These are phyloP conservation scores for Brassica incana DNA, from an alignment of 345 rosid genomes.

Conservation along the genomic window DNA sequence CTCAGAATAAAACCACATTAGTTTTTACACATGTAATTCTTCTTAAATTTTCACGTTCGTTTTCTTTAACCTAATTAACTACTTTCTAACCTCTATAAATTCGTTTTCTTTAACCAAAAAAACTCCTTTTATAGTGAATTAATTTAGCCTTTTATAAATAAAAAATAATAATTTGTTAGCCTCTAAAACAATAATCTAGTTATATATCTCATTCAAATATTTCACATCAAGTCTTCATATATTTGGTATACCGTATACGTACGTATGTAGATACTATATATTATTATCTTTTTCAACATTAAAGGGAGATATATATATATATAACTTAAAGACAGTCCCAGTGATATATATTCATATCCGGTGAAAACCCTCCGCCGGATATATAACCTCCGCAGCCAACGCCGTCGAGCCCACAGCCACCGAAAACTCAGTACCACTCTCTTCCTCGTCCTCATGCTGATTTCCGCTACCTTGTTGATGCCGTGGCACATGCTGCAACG, in stretches of 20 bases:
- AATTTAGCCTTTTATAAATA: neutral
- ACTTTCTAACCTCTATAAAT: neutral
- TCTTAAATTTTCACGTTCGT: too few relatives aligned
- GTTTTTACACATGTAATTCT: too few relatives aligned
- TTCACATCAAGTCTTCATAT: neutral
- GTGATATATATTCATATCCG: constrained; percentile 36
- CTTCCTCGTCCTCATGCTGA: constrained; percentile 67
- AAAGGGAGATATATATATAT: neutral
- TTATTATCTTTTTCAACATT: neutral
- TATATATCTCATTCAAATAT: neutral
- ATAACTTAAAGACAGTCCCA: neutral
- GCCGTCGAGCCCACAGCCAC: constrained; percentile 26
- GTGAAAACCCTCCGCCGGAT: constrained; percentile 46
- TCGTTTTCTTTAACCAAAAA: too few relatives aligned
- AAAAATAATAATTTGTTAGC: too few relatives aligned
- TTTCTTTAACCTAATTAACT: neutral
- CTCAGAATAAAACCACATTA: too few relatives aligned
- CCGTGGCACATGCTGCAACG: constrained; percentile 39
- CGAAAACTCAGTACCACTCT: constrained; percentile 53
- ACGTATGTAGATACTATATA: neutral
- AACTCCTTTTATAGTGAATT: neutral
- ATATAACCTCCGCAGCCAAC: constrained; percentile 33
- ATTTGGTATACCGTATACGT: neutral
- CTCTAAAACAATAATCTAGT: neutral
- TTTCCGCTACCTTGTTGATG: constrained; percentile 46